Conservation (phyloP, 2,329 filamentous ascomycete species). For the Colletotrichum spaethianum region DNA sequence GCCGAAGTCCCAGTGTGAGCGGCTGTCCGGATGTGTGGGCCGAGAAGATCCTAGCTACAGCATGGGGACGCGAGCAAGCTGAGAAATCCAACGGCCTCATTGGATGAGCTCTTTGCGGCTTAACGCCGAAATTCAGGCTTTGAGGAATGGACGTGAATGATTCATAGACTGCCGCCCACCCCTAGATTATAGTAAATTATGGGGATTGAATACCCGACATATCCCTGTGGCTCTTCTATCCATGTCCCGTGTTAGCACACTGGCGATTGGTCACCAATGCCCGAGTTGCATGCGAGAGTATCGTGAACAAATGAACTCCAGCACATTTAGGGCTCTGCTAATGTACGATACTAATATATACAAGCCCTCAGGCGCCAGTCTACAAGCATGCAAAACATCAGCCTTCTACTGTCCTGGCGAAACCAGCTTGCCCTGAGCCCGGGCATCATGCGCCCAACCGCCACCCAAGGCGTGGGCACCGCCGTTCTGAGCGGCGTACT, state of each 20-base stretch:
- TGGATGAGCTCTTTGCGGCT: not conserved
- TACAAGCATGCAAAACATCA: conserved; percentile 36
- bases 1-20: conserved; percentile 4
- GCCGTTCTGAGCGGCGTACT: conserved; percentile 81
- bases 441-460: conserved; percentile 85
- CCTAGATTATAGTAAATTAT: not conserved
- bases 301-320: conserved; percentile 36
- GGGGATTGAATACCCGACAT: too few relatives aligned
- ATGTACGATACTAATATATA: conserved; percentile 44
- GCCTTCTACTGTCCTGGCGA: conserved; percentile 86
- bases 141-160: conserved; percentile 11
- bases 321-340: conserved; percentile 41
- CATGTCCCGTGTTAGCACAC: not conserved
- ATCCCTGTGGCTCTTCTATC: not conserved
- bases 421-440: conserved; percentile 85
- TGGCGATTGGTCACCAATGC: not conserved
- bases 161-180: not conserved
- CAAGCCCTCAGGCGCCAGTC: conserved; percentile 41
- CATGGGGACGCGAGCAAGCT: not conserved
- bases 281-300: not conserved
- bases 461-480: conserved; percentile 81
- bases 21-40: conserved; percentile 20
- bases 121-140: conserved; percentile 20
- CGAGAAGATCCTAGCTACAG: conserved; percentile 19
- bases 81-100: conserved; percentile 22